Percentiles rank a stretch among this genome's conserved stretches.
phyloP scores from a whole-genome alignment of 768 basidiomycete genomes.

The Amyloporia xantha region DNA sequence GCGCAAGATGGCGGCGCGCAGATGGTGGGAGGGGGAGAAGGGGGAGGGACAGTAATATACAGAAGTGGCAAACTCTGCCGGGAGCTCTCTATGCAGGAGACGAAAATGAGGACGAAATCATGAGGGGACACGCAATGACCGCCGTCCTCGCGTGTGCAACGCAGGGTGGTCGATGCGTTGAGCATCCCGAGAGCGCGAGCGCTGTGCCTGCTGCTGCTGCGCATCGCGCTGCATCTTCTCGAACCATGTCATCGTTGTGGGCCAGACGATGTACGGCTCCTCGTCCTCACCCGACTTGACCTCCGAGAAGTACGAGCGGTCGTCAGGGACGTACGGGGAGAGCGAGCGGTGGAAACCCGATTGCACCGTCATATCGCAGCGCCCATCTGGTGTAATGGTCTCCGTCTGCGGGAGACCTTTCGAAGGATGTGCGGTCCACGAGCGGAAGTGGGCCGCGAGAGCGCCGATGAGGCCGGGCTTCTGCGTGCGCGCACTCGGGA shows the following conservation, averaged over 20 bases:
- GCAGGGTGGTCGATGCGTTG: conserved; percentile 25
- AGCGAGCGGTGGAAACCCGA: neutral
- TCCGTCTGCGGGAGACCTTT: neutral
- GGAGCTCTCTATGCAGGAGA: neutral
- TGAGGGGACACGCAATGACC: conserved; percentile 31
- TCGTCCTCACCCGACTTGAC: neutral
- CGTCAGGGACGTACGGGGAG: neutral
- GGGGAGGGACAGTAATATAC: conserved; percentile 9
- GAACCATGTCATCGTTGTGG: neutral
- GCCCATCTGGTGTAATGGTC: neutral
- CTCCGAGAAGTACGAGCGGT: neutral
- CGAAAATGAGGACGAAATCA: conserved; percentile 13
- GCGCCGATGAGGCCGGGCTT: conserved; percentile 12
- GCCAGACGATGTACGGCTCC: neutral
- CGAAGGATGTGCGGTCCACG: conserved; percentile 3
- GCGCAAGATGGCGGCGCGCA: neutral
- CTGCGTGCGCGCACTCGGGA: neutral
- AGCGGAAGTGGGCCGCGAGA: conserved; percentile 14
- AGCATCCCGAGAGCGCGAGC: neutral
- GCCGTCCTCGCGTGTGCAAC: conserved; percentile 38
- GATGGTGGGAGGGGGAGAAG: conserved; percentile 7
- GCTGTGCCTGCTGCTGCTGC: neutral
- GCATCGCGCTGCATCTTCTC: neutral
- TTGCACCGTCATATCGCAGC: neutral
- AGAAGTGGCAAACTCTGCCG: conserved; percentile 5